Conservation (phyloP, 352 stramenopile genomes). For the Pythium monospermum region DNA sequence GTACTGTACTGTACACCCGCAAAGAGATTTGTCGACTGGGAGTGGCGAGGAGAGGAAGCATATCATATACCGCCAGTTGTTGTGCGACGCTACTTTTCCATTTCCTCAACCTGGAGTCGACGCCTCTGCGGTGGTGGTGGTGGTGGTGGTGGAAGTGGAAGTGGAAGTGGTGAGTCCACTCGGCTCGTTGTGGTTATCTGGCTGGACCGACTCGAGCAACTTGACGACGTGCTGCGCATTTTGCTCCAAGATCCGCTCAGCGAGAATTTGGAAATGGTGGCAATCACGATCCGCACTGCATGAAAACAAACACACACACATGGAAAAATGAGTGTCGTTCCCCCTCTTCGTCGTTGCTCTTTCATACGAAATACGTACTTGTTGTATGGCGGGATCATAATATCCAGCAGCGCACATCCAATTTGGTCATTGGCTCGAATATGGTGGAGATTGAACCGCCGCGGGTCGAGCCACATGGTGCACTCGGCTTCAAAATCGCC, state of each 20-base stretch:
- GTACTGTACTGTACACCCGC: no score
- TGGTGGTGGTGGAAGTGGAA: no score
- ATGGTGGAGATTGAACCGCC: conserved; percentile 78
- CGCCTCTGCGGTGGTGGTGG: no score
- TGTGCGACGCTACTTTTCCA: no score
- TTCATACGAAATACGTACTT: no score
- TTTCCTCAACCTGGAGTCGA: no score
- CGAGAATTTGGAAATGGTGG: conserved; percentile 70
- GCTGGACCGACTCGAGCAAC: conserved; percentile 63
- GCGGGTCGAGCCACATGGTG: conserved; percentile 79
- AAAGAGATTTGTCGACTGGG: no score
- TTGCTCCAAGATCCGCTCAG: conserved; percentile 38
- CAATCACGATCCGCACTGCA: conserved; percentile 66
- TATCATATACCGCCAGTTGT: no score
- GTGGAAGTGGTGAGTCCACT: no score
- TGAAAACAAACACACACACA: conserved; percentile 1
- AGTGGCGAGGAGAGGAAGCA: no score
- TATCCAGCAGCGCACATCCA: conserved; percentile 72
- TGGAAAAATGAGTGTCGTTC: no score
- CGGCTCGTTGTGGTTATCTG: conserved; percentile 63
- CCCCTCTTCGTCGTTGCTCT: no score
- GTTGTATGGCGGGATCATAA: conserved; percentile 86
- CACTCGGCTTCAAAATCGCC: conserved; percentile 48
- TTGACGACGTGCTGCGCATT: conserved; percentile 59
- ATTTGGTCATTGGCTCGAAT: conserved; percentile 67